Conservation (phyloP, 208 protist genomes). For the Crithidia sp. region DNA sequence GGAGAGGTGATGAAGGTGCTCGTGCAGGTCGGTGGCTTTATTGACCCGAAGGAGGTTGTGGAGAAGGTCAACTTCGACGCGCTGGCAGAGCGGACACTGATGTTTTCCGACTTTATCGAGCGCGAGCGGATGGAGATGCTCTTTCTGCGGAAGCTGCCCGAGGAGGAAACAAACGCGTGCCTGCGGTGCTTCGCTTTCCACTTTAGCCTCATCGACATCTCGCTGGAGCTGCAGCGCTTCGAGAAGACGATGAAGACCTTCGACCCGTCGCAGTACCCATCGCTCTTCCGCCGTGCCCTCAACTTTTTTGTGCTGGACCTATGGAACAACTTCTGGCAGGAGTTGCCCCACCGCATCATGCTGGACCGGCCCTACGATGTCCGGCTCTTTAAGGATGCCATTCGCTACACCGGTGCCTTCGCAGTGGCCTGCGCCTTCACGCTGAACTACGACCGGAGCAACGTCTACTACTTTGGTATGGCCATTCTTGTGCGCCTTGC, state of each 20-base stretch:
- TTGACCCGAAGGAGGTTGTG: conserved; percentile 47
- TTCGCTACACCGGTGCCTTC: conserved; percentile 63
- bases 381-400: conserved; percentile 70
- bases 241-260: conserved; percentile 54
- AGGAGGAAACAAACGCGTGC: conserved; percentile 47
- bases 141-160: conserved; percentile 35
- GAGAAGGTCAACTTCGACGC: conserved; percentile 42
- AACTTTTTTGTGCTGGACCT: conserved; percentile 73
- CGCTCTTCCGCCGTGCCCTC: conserved; percentile 33
- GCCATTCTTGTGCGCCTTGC: conserved; percentile 68
- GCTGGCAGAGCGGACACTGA: conserved; percentile 32
- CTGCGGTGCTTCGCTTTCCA: conserved; percentile 43
- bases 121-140: conserved; percentile 37
- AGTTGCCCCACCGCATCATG: conserved; percentile 66
- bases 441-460: conserved; percentile 51
- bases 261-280: conserved; percentile 58
- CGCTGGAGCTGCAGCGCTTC: conserved; percentile 51
- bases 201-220: conserved; percentile 53
- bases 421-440: conserved; percentile 59
- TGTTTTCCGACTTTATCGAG: conserved; percentile 43
- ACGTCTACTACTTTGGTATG: conserved; percentile 79
- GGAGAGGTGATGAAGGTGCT: conserved; percentile 57
- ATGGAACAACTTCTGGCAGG: conserved; percentile 67
- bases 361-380: conserved; percentile 68
- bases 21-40: conserved; percentile 26